These are phyloP conservation scores for Hanseniaspora clermontiae DNA, from an alignment of 805 yeast species.

Conservation along the genomic window DNA sequence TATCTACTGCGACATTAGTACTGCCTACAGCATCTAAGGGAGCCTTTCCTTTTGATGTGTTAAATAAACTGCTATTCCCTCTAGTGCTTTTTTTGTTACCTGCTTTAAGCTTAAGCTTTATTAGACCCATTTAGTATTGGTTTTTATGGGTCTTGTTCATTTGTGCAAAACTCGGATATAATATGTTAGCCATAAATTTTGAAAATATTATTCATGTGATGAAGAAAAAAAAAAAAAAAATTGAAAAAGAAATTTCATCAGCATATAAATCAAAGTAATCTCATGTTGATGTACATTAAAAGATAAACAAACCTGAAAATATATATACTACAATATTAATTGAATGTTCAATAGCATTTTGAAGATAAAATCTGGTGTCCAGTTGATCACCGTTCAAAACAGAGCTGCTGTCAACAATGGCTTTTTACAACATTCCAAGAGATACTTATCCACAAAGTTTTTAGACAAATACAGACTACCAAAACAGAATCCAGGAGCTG, in stretches of 20 bases:
- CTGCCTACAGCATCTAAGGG: no score
- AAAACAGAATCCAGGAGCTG: slow-evolving; percentile 62
- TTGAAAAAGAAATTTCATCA: neutral
- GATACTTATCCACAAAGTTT: slow-evolving; percentile 15
- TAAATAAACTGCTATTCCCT: neutral
- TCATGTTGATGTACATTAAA: no score
- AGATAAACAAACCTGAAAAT: neutral
- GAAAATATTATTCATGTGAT: no score
- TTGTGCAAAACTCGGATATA: neutral
- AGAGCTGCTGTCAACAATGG: slow-evolving; percentile 50
- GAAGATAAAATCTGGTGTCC: neutral
- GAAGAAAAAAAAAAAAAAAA: neutral
- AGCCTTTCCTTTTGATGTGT: neutral
- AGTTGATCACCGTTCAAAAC: slow-evolving; percentile 30
- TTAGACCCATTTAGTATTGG: neutral
- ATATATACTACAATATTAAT: neutral
- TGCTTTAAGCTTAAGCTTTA: neutral
- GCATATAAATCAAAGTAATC: no score
- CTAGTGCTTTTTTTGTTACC: neutral
- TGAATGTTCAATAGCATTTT: neutral
- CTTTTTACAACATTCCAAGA: slow-evolving; percentile 36
- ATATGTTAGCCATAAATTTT: no score
- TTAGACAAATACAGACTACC: slow-evolving; percentile 32
- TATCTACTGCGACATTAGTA: neutral
- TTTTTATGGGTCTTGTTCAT: neutral